Base-by-base conservation (phyloP, 345 rosid genomes). In the Salix udensis region DNA sequence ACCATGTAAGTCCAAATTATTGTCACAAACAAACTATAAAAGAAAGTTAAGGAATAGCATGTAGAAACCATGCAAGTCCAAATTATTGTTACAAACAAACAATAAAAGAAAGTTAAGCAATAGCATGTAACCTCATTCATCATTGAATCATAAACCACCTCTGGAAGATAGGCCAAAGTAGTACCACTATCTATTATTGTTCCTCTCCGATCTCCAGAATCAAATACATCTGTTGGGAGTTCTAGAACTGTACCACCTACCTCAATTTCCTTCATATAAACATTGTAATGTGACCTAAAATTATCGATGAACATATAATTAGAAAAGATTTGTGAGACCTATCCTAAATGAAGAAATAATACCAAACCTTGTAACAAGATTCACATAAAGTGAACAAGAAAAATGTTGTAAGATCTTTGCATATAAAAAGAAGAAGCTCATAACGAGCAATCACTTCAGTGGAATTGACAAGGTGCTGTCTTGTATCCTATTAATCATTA, bases 101-200 rank as follows among this genome's bases (percentile, higher is more conserved):
- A 67, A 66, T 6, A 30, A 21, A 50, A 15, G 19, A 48, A 58
- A 52, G 8, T 3, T 69, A 28, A 72, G 36, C 62, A 67, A 24
- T 28, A 39, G 12, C 12, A 62, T 16, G 66, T 66, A 91, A 40
- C 98, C 90, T 83, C 77, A 61, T 15, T 64, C 84, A 91, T 79
- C 77, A 95, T 1, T 24, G 88, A 72, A 31, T 89, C 80, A 78
- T 89, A 91, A 69, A 93, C 82, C 34, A 72, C 50, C 0, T 77
- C 60, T 2, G 98, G 97, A 69, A 95, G 88, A 88, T 93, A 95
- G 68, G 93, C 91, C 87, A 95, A 87, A 77, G 98, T 93, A 74
- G 98, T 93, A 76, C 98, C 98, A 80, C 98, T 95, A 76, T 95
- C 98, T 46, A 95, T 70, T 74, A 95, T 91, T 48, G 97, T 86